Evolutionary conservation across 2,329 filamentous ascomycete species (phyloP), one percentile per base, ranked within the genome.

Genomic region (Ophiobolus disseminans): DNA sequence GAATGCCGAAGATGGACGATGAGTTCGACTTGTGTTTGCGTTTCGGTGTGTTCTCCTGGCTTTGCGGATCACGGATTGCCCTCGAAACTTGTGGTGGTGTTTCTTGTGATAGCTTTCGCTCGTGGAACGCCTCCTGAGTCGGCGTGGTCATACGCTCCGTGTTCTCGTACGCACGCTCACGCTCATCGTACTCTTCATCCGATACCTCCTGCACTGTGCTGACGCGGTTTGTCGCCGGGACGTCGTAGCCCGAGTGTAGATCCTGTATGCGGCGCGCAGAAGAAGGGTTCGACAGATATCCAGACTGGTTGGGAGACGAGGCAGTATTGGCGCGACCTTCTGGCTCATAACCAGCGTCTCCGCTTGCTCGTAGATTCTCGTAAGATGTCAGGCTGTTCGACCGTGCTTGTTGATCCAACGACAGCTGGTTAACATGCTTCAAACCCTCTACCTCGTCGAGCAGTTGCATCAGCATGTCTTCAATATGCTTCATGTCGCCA

Each of bases 1-100:
- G 91, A 53, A 77, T 74, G 39, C 75, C 75, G 46, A 96, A 89
- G 79, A 86, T 80, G 0, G 89, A 90, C 0, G 91, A 94, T 48
- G 86, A 86, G 67, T 84, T 88, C 1, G 90, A 93, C 72, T 96
- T 96, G 76, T 95, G 89, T 76, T 96, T 97, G 72, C 89, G 90
- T 57, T 80, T 73, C 9, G 91, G 90, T 0, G 90, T 96, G 53
- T 91, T 90, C 54, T 95, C 91, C 46, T 85, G 86, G 75, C 89
- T 92, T 48, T 82, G 73, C n/a, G 79, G 76, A 69, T 74, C 65
- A 20, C 63, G 59, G 57, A 68, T 54, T 48, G 62, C 53, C 51
- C 49, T 68, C 21, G 55, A 66, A 45, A 54, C 68, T 42, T 84
- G 83, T 2, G 87, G 84, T 1, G 88, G 85, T 0, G 84, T 77